These are phyloP conservation scores for Tricholomella constricta DNA, from an alignment of 768 basidiomycete genomes.

Conservation along the genomic window DNA sequence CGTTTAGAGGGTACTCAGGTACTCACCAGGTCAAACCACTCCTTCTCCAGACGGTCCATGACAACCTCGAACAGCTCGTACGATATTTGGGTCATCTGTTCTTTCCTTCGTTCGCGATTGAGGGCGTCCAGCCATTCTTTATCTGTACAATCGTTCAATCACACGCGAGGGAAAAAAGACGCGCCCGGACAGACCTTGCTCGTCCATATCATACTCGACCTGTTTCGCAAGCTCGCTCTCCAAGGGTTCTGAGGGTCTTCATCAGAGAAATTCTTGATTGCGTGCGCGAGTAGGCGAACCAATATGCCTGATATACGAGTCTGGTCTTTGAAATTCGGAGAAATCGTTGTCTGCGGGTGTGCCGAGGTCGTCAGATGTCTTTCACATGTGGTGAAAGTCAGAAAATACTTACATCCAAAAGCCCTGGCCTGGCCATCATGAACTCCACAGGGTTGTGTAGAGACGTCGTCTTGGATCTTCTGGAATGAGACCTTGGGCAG, in stretches of 20 bases:
- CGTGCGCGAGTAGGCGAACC: slow-evolving; percentile 46
- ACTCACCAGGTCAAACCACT: slow-evolving; percentile 94
- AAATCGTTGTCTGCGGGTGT: slow-evolving; percentile 51
- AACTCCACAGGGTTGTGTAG: slow-evolving; percentile 62
- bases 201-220: slow-evolving; percentile 99
- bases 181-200: slow-evolving; percentile 68
- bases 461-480: slow-evolving; percentile 63
- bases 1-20: not conserved
- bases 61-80: slow-evolving; percentile 94
- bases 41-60: slow-evolving; percentile 98
- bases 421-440: slow-evolving; percentile 62
- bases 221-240: slow-evolving; percentile 90
- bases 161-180: slow-evolving; percentile 2
- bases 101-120: slow-evolving; percentile 81
- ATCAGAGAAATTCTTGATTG: slow-evolving; percentile 9
- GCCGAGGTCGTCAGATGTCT: not conserved
- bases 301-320: slow-evolving; percentile 89
- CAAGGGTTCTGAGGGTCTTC: slow-evolving; percentile 68
- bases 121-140: slow-evolving; percentile 91
- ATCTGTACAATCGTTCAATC: slow-evolving; percentile 57
- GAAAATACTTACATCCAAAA: slow-evolving; percentile 81
- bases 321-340: slow-evolving; percentile 72
- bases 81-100: slow-evolving; percentile 66
- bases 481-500: slow-evolving; percentile 72
- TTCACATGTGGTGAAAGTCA: not conserved